Base-by-base conservation (phyloP, 2,329 filamentous ascomycete genomes). In the Daldinia sp. region DNA sequence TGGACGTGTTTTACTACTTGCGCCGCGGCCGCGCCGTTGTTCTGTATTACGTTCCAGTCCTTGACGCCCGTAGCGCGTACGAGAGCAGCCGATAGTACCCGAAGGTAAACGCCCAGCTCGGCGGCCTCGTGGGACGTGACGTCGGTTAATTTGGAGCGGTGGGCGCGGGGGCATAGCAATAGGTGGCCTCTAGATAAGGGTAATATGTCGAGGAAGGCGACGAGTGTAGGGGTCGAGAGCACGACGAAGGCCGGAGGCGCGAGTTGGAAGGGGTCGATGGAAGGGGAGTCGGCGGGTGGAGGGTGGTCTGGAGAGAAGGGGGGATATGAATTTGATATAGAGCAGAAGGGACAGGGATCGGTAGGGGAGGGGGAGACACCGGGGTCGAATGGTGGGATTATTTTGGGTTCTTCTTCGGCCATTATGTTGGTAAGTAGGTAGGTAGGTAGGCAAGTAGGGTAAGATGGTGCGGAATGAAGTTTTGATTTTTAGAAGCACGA, bases 41-140 rank as follows among this genome's bases (percentile, higher is more conserved):
- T 98, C 83, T 98, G 95, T 62, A 98, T 93, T 33, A 98, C 89
- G 80, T 99, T 99, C 92, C 95, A 98, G 81, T 98, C 94, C 57
- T 85, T 85, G 1, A 93, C 88, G 9, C 90, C 91, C 2, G 90
- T 92, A 0, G 89, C 88, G 58, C 84, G 85, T 35, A 89, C 86
- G 41, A 97, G 85, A 0, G 92, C 92, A 20, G 88, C 83, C 18
- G 92, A 92, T 2, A 98, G 82, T 3, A 95, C 80, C 37, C 93
- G 89, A 30, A 97, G 86, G 83, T 85, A 88, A 67, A 79, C 78
- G 74, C 92, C 89, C 62, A 97, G 85, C 75, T 91, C 90, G 62
- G 85, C 84, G 26, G 90, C 88, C 78, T 94, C 92, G 53, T 78
- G 78, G 0, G 87, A 81, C 0, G 83, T 85, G 57, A 94, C 85